Base-by-base conservation (phyloP, 2,329 filamentous ascomycete species). In the Fusarium sp. region DNA sequence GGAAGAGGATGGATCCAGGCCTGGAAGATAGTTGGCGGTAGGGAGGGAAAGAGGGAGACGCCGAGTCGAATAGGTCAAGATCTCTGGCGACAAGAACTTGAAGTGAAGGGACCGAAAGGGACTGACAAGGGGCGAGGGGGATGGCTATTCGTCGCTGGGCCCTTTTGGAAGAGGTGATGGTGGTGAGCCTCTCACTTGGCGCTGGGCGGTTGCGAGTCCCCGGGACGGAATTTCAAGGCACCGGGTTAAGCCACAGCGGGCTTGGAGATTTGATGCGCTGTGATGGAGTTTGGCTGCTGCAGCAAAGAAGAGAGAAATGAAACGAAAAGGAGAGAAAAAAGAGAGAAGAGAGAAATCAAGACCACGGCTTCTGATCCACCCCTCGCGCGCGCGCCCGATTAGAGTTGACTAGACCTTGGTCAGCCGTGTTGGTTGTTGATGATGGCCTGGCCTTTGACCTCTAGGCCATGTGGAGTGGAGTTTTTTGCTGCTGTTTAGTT, bases 141-240 rank as follows among this genome's bases (percentile, higher is more conserved):
- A 57, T 71, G 34, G 38, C 67, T 71, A 69, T 64, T 71, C 64
- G 60, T 66, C 71, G 72, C 71, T 74, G 45, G 72, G 72, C 4
- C 29, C 71, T 62, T 72, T 72, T 62, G 64, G 66, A 62, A 70
- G 65, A 64, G 52, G 52, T 68, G 73, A 67, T 64, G 73, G 67
- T 67, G 69, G 60, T 65, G 50, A 74, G 61, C 66, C 64, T 70
- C 67, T 59, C 57, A 40, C 58, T 64, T 68, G 37, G 50, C 54
- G 27, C 58, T 50, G 50, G 60, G 42, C 45, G 50, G 47, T 35
- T 42, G 47, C 40, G 38, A 37, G 22, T 22, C 59, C 29, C 29
- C 34, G 77, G 74, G 75, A 71, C 78, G 79, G 79, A 81, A 78
- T 80, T 79, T 79, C 71, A 79, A 79, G 74, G 69, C 66, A 76